These are phyloP conservation scores for Trypanosoma platydactyli DNA, from an alignment of 208 protist genomes.

Conservation along the genomic window DNA sequence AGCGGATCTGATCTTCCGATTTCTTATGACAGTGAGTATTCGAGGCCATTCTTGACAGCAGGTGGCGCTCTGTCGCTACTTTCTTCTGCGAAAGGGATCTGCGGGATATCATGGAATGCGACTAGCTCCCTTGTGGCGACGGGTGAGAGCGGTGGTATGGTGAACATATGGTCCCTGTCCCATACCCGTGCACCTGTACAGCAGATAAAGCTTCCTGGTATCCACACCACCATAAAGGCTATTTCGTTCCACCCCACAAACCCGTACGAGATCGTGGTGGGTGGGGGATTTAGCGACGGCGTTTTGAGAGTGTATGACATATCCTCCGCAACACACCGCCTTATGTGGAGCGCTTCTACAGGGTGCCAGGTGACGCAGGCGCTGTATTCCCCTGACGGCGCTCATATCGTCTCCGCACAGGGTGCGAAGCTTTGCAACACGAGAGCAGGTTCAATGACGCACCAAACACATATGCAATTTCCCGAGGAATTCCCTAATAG, in stretches of 20 bases:
- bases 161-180: constrained; percentile 66
- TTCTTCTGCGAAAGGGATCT: constrained; percentile 47
- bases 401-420: constrained; percentile 59
- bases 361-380: constrained; percentile 59
- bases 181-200: constrained; percentile 37
- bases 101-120: constrained; percentile 64
- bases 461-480: background rate
- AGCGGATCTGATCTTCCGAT: constrained; percentile 13
- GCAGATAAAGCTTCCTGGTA: constrained; percentile 32
- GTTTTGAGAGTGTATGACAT: constrained; percentile 59
- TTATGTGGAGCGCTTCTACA: constrained; percentile 37
- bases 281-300: constrained; percentile 36
- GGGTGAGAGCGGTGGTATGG: constrained; percentile 51
- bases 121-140: constrained; percentile 66
- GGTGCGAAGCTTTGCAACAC: constrained; percentile 21
- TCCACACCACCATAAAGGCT: constrained; percentile 51
- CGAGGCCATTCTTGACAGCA: background rate
- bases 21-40: background rate
- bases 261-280: constrained; percentile 64
- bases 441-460: background rate
- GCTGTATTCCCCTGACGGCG: constrained; percentile 73
- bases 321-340: constrained; percentile 31
- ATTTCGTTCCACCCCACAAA: constrained; percentile 69
- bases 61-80: constrained; percentile 16
- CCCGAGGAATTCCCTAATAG: background rate